Percentiles rank a stretch among this genome's conserved stretches.
These are phyloP conservation scores for Aquanectria penicillioides DNA, from an alignment of 2,329 filamentous ascomycete genomes.

Conservation along the genomic window DNA sequence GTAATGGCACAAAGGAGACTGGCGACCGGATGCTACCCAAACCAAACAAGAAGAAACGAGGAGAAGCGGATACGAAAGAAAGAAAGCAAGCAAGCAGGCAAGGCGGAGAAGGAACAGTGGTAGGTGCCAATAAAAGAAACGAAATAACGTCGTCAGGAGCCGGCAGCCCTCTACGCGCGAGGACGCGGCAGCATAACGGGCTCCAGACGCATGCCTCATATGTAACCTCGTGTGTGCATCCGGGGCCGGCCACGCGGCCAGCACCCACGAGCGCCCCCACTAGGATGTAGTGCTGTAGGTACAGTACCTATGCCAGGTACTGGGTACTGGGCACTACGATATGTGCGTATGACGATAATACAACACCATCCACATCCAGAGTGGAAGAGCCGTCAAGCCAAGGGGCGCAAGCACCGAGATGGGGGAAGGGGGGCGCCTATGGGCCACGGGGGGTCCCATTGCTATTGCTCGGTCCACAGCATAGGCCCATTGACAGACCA, in stretches of 20 bases:
- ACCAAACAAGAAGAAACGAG: neutral
- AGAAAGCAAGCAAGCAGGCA: neutral
- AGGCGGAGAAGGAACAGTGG: constrained; percentile 5
- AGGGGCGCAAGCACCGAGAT: constrained; percentile 1
- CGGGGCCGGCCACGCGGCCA: constrained; percentile 17
- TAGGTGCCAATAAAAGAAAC: constrained; percentile 18
- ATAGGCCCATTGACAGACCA: constrained; percentile 17
- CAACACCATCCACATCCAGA: no score
- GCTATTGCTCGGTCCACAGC: constrained; percentile 3
- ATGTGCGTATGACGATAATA: no score
- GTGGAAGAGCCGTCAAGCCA: neutral
- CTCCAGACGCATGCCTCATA: constrained; percentile 12
- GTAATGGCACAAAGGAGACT: neutral
- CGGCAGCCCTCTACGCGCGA: neutral
- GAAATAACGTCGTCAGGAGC: neutral
- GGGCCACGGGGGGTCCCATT: no score
- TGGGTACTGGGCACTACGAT: no score
- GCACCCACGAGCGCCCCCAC: constrained; percentile 13
- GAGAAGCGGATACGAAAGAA: neutral
- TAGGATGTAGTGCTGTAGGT: neutral
- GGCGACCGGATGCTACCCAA: neutral
- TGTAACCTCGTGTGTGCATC: neutral
- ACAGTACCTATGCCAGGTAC: no score
- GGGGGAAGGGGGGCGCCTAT: neutral
- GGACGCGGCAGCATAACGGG: constrained; percentile 2